Evolutionary conservation across 768 basidiomycete genomes (phyloP).

Genomic region (Tylopilus subfusipes): DNA sequence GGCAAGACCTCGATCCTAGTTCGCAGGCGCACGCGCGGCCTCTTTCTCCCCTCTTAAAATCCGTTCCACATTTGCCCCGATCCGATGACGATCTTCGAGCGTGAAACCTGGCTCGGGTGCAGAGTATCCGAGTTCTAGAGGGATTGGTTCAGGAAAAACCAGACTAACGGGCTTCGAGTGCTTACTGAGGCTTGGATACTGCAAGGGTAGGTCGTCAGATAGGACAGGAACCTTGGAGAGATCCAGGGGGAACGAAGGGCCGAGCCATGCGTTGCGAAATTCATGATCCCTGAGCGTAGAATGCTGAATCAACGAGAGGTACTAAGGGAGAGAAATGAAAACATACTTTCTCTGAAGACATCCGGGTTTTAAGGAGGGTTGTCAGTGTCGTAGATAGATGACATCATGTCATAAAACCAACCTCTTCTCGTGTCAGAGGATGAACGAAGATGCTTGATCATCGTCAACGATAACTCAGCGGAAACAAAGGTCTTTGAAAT

Average conservation of each 20-base stretch:
- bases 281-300: slow-evolving; percentile 57
- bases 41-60: slow-evolving; percentile 59
- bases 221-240: slow-evolving; percentile 51
- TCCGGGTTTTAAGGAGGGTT: neutral
- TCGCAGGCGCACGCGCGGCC: slow-evolving; percentile 58
- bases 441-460: slow-evolving; percentile 66
- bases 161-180: neutral
- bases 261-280: slow-evolving; percentile 68
- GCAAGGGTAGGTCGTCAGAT: slow-evolving; percentile 54
- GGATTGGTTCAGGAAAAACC: neutral
- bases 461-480: neutral
- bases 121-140: slow-evolving; percentile 67
- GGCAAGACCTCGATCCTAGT: neutral
- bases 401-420: slow-evolving; percentile 29
- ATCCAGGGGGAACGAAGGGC: slow-evolving; percentile 65
- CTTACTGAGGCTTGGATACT: slow-evolving; percentile 65
- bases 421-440: slow-evolving; percentile 69
- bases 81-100: slow-evolving; percentile 56
- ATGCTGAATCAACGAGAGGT: neutral
- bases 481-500: neutral
- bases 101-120: slow-evolving; percentile 45
- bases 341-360: slow-evolving; percentile 48
- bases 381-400: neutral
- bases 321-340: neutral
- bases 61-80: slow-evolving; percentile 60